Evolutionary conservation across 129 eudicot species (phyloP).

Genomic region (Smallanthus sonchifolius): DNA sequence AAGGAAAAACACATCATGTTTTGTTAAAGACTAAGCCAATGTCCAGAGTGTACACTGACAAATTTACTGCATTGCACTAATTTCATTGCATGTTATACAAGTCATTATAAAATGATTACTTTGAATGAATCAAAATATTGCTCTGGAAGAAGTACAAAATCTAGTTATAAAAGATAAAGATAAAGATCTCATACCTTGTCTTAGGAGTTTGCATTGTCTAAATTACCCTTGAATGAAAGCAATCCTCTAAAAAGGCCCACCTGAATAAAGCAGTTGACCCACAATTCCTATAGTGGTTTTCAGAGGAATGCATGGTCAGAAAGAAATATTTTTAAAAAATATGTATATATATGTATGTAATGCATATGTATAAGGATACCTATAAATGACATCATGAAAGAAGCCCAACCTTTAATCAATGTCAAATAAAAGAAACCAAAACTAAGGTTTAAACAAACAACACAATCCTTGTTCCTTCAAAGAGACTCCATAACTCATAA

Average conservation of each 20-base stretch:
- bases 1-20: slow-evolving; percentile 3
- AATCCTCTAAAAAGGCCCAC: slow-evolving; percentile 51
- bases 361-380: slow-evolving; percentile 19
- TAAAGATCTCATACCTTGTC: slow-evolving; percentile 47
- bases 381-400: slow-evolving; percentile 22
- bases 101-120: background rate
- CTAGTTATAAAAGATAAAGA: background rate
- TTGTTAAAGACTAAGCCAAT: background rate
- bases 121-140: background rate
- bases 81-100: background rate
- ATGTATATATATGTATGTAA: slow-evolving; percentile 7
- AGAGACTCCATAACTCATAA: slow-evolving; percentile 64
- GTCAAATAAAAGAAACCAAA: slow-evolving; percentile 23
- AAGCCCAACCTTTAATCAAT: slow-evolving; percentile 33
- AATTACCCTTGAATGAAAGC: slow-evolving; percentile 26
- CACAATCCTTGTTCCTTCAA: slow-evolving; percentile 66
- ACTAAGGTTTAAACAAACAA: slow-evolving; percentile 32
- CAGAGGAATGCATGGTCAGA: slow-evolving; percentile 40
- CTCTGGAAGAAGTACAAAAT: background rate
- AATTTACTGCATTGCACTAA: background rate
- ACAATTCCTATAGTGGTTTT: slow-evolving; percentile 26
- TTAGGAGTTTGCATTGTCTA: slow-evolving; percentile 78
- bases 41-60: background rate
- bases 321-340: slow-evolving; percentile 19
- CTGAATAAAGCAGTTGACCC: slow-evolving; percentile 45